Base-by-base conservation (phyloP, 1,139 yeast genomes). In the Zygoascus sp. region DNA sequence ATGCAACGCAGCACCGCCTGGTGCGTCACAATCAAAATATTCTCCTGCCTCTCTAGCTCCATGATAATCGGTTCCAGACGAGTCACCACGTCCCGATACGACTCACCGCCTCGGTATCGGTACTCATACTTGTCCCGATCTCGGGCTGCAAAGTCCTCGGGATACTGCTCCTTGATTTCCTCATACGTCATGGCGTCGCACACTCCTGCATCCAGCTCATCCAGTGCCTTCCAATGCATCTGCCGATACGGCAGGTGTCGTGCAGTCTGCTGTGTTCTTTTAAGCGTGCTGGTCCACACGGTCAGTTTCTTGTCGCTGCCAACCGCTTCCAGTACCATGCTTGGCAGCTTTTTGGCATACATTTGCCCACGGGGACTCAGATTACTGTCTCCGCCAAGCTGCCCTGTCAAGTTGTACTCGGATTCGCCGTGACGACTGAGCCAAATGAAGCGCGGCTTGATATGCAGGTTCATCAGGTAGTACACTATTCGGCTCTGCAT, bases 41-140 rank as follows among this genome's bases (percentile, higher is more conserved):
- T 90, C 58, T 92, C 98, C 67, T 92, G 97, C 52, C 97, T 81
- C 68, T 92, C 98, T 57, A 92, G 76, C 67, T 92, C 98, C 98
- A 92, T 92, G 53, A 92, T 92, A 53, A 92, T 89, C 5, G 98
- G 98, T 63, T 92, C 98, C 51, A 92, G 73, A 49, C 98, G 75
- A 41, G 90, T 85, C 44, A 92, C 97, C 40, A 92, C 96, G 62
- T 92, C 98, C 50, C 96, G 79, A 65, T 92, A 92, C 8, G 95
- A 84, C 67, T 92, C 99, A 39, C 99, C 99, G 4, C 98, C 97
- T 44, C 96, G 79, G 67, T 92, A 92, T 44, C 97, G 77, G 66
- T 90, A 92, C 66, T 89, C 97, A 64, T 86, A 94, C 70, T 94
- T 92, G 70, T 94, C 84, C 57, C 87, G 96, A 64, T 94, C 98